A percentile compares a stretch with the other conserved stretches of the same genome.
phyloP scores from a whole-genome alignment of 2,329 filamentous ascomycete species.

The Salinomyces thailandicus region DNA sequence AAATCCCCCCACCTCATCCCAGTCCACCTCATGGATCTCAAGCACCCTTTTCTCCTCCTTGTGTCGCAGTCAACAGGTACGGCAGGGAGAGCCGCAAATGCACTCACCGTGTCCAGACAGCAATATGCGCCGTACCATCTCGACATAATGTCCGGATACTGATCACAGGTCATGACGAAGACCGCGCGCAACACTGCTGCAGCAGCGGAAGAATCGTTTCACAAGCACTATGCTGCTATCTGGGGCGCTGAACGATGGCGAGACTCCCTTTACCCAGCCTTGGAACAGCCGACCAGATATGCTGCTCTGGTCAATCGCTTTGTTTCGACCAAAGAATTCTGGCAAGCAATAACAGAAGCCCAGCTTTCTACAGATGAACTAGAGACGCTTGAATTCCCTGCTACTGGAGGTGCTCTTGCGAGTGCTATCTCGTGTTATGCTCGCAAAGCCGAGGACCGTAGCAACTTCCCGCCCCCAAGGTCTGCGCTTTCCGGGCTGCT shows the following conservation, averaged over 20 bases:
- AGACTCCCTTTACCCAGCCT: conserved; percentile 17
- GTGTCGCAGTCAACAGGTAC: too few species aligned
- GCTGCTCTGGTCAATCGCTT: conserved; percentile 22
- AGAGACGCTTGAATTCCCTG: neutral
- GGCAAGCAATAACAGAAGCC: conserved; percentile 8
- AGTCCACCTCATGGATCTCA: too few species aligned
- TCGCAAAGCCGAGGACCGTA: conserved; percentile 2
- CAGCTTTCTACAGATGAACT: conserved; percentile 2
- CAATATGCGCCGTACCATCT: too few species aligned
- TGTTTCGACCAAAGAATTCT: conserved; percentile 9
- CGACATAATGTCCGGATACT: too few species aligned
- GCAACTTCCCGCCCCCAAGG: conserved; percentile 14
- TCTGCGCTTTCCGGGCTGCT: conserved; percentile 6
- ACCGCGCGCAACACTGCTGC: conserved; percentile 14
- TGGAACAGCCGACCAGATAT: conserved; percentile 16
- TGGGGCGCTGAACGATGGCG: conserved; percentile 23
- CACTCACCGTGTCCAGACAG: too few species aligned
- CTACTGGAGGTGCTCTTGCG: neutral
- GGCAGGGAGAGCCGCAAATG: too few species aligned
- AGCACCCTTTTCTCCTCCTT: too few species aligned
- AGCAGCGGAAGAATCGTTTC: conserved; percentile 20
- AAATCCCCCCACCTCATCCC: too few species aligned
- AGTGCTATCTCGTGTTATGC: conserved; percentile 3
- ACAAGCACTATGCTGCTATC: conserved; percentile 21
- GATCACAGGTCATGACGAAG: conserved; percentile 19